These are phyloP conservation scores for Zygotorulaspora chibaensis DNA, from an alignment of 805 yeast species.

Conservation along the genomic window DNA sequence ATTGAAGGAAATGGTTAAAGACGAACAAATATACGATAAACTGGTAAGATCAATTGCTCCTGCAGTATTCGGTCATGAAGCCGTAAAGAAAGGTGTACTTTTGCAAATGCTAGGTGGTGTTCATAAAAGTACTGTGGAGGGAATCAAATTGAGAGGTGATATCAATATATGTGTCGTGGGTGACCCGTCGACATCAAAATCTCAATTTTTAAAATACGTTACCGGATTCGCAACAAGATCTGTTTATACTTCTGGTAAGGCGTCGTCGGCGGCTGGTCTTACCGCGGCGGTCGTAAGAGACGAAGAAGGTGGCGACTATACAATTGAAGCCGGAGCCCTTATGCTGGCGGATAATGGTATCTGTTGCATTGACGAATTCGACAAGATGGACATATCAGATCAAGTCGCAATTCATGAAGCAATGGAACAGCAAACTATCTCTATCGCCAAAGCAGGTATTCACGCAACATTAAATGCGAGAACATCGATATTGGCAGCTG, in stretches of 20 bases:
- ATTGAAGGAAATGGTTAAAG: constrained; percentile 84
- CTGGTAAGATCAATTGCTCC: constrained; percentile 90
- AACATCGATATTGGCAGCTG: constrained; percentile 96
- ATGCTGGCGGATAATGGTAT: constrained; percentile 98
- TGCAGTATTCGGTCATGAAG: constrained; percentile 93
- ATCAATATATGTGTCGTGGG: constrained; percentile 95
- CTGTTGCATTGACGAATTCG: constrained; percentile 98
- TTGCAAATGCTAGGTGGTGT: constrained; percentile 92
- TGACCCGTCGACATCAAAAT: constrained; percentile 95
- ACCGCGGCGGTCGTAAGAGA: constrained; percentile 97
- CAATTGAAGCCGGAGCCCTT: constrained; percentile 97
- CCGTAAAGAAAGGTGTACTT: constrained; percentile 85
- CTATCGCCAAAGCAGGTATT: constrained; percentile 97
- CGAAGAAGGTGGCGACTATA: constrained; percentile 94
- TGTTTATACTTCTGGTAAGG: constrained; percentile 95
- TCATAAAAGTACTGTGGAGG: constrained; percentile 89
- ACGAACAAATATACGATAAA: constrained; percentile 77
- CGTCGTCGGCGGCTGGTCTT: constrained; percentile 97
- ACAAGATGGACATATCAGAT: constrained; percentile 92
- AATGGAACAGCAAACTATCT: constrained; percentile 98
- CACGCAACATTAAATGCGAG: constrained; percentile 97
- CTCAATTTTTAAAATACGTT: constrained; percentile 92
- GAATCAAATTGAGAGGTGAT: constrained; percentile 93
- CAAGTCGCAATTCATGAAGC: constrained; percentile 99
- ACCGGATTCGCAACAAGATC: constrained; percentile 89